Percentiles rank a stretch among this genome's conserved stretches.
Evolutionary conservation across 202 grass and related monocot genomes (phyloP).

Genomic region (Miscanthus sacchariflorus): DNA sequence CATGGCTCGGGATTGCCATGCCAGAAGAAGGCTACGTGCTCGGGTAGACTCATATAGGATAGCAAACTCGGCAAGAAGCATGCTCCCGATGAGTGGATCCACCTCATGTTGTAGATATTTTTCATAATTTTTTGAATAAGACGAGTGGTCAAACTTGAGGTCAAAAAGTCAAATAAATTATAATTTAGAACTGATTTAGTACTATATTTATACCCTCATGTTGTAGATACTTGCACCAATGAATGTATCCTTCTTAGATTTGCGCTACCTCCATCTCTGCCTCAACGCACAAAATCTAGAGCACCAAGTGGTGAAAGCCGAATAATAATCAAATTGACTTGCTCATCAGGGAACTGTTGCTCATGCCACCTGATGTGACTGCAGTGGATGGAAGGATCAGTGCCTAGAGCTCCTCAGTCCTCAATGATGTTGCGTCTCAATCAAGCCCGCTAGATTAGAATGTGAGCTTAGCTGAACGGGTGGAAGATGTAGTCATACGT

Average conservation of each 20-base stretch:
- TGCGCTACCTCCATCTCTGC: not conserved
- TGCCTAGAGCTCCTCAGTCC: not conserved
- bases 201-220: too few species aligned
- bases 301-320: not conserved
- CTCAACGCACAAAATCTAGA: not conserved
- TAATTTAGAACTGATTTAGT: too few species aligned
- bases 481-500: too few species aligned
- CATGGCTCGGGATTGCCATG: too few species aligned
- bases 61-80: too few species aligned
- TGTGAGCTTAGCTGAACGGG: not conserved
- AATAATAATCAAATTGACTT: not conserved
- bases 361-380: conserved; percentile 29
- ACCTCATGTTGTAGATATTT: too few species aligned
- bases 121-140: too few species aligned
- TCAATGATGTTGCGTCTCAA: conserved; percentile 29
- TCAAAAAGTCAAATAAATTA: too few species aligned
- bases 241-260: not conserved
- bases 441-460: not conserved
- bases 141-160: too few species aligned
- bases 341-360: not conserved
- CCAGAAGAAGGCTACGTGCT: too few species aligned
- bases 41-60: too few species aligned
- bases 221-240: not conserved
- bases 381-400: conserved; percentile 18
- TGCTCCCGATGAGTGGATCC: too few species aligned